These are phyloP conservation scores for Trametes sp. DNA, from an alignment of 1,284 basidiomycete species.

Conservation along the genomic window DNA sequence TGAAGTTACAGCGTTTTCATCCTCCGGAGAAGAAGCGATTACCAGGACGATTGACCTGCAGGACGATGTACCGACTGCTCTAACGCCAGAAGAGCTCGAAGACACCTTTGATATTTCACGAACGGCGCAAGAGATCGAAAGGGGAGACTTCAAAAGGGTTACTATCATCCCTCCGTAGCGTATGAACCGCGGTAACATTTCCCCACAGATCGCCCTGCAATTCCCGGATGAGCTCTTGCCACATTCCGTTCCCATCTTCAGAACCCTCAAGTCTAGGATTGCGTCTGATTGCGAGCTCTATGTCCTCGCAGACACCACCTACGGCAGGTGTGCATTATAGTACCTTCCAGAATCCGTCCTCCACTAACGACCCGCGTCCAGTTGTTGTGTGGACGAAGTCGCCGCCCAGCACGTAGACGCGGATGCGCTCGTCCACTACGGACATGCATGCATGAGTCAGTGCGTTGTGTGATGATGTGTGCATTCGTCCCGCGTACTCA, in stretches of 20 bases:
- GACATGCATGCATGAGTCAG: conserved; percentile 95
- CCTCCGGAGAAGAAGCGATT: conserved; percentile 69
- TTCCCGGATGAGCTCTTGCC: conserved; percentile 95
- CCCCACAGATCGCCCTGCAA: conserved; percentile 83
- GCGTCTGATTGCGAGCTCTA: conserved; percentile 72
- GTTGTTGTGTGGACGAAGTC: conserved; percentile 97
- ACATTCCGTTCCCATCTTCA: conserved; percentile 90
- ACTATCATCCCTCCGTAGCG: not conserved
- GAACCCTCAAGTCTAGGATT: conserved; percentile 66
- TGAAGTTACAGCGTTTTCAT: conserved; percentile 53
- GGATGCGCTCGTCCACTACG: conserved; percentile 94
- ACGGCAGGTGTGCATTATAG: conserved; percentile 78
- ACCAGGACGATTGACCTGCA: conserved; percentile 56
- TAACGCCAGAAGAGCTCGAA: conserved; percentile 50
- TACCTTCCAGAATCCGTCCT: too few relatives aligned
- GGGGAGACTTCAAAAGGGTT: conserved; percentile 67
- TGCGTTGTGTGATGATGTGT: conserved; percentile 46
- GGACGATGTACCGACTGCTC: conserved; percentile 45
- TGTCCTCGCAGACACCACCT: conserved; percentile 95
- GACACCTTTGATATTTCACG: conserved; percentile 70
- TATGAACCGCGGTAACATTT: not conserved
- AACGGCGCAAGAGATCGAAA: conserved; percentile 59
- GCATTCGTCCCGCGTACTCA: conserved; percentile 4
- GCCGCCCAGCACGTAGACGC: conserved; percentile 95
- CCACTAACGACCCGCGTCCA: conserved; percentile 42